These are phyloP conservation scores for Toxoplasma gondii DNA, from an alignment of 169 alveolate species.

Conservation along the genomic window DNA sequence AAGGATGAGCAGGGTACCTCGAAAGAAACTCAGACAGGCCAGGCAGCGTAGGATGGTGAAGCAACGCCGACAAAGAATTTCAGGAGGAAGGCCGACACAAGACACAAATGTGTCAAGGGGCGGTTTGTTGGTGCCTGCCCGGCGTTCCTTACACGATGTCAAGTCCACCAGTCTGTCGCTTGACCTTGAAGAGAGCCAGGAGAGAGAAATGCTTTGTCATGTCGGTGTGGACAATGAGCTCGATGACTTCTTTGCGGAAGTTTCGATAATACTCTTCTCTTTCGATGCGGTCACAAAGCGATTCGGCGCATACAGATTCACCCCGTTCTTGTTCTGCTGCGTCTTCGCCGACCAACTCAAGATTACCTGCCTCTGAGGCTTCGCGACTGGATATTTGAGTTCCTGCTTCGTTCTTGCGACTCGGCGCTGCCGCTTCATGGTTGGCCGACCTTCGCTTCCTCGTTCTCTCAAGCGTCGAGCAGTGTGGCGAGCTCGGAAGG, in stretches of 20 bases:
- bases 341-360: neutral
- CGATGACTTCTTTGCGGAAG: slow-evolving; percentile 56
- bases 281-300: neutral
- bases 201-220: slow-evolving; percentile 80
- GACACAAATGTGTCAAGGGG: too few relatives aligned
- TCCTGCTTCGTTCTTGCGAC: neutral
- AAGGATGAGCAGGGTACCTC: too few relatives aligned
- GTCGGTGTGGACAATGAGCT: slow-evolving; percentile 83
- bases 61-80: too few relatives aligned
- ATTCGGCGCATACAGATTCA: neutral
- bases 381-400: neutral
- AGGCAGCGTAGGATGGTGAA: too few relatives aligned
- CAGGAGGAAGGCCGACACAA: too few relatives aligned
- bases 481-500: neutral
- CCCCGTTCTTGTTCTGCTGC: neutral
- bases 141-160: neutral
- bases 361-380: neutral
- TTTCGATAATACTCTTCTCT: neutral
- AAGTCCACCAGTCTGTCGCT: slow-evolving; percentile 24
- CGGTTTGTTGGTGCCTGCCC: too few relatives aligned
- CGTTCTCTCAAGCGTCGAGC: neutral
- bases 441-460: neutral
- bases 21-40: too few relatives aligned
- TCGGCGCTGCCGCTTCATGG: neutral
- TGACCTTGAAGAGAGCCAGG: slow-evolving; percentile 74